Evolutionary conservation across 1,284 basidiomycete genomes (phyloP), one percentile per base, ranked within the genome.

Genomic region (Marasmius oreades): DNA sequence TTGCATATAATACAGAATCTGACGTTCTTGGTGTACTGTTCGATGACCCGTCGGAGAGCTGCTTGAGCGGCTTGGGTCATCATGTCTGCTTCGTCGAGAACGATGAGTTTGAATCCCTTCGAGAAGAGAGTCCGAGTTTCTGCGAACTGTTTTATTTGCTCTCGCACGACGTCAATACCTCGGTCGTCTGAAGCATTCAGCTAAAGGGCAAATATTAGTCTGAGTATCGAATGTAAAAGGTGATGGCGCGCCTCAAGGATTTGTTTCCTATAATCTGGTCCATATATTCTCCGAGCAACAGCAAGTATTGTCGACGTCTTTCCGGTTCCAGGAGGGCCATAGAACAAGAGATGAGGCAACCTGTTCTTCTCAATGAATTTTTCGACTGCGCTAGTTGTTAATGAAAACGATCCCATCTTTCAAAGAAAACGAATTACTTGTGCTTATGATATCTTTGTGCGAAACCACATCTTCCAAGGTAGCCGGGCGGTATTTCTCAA

Each of bases 1-100:
- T 99, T 99, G 82, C 97, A 98, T 61, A 99, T 97, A 66, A 99
- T 99, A 74, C 96, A 98, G 73, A 99, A 99, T 34, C 97, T 88
- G 60, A 98, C 97, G 68, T 99, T 99, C 72, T 90, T 93, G 6
- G 97, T 99, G 71, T 98, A 98, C 66, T 98, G 95, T 73, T 99
- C 97, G 61, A 99, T 98, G 42, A 99, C 92, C 67, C 96, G 89
- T 28, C 96, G 88, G 31, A 99, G 82, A 18, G 97, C 97, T 3
- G 94, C 92, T 70, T 99, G 97, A 0, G 97, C 97, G 43, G 93
- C 90, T 61, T 95, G 91, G 0, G 97, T 99, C 97, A 99, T 99
- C 88, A 97, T 97, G 77, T 99, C 97, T 20, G 97, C 97, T 73
- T 99, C 97, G 65, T 99, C 97, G 24, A 99, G 85, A 58, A 99